These are phyloP conservation scores for Fagopyrum homotropicum DNA, from an alignment of 148 eudicot genomes.

Conservation along the genomic window DNA sequence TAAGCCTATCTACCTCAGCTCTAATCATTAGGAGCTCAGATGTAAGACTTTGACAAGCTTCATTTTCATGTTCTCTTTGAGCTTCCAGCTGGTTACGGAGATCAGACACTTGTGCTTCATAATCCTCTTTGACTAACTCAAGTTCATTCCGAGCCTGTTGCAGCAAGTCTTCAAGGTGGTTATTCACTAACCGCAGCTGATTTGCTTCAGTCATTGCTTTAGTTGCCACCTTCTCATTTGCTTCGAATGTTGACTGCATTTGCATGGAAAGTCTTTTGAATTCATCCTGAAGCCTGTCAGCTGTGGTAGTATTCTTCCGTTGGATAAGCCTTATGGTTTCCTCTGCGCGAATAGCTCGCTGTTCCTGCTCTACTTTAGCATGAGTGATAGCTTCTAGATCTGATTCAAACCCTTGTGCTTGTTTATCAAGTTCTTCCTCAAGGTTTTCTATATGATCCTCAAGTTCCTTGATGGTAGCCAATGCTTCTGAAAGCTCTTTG, in stretches of 20 bases:
- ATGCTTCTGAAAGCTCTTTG: constrained; percentile 22
- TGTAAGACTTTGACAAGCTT: constrained; percentile 26
- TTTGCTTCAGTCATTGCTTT: constrained; percentile 69
- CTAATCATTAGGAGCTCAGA: constrained; percentile 31
- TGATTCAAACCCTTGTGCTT: constrained; percentile 26
- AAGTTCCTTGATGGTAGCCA: constrained; percentile 25
- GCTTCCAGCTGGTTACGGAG: constrained; percentile 28
- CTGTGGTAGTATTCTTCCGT: constrained; percentile 69
- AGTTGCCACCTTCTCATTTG: constrained; percentile 62
- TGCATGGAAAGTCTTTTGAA: constrained; percentile 56
- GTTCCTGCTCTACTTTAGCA: constrained; percentile 20
- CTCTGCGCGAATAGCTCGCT: constrained; percentile 80
- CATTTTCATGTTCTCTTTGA: constrained; percentile 29
- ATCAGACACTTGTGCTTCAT: constrained; percentile 47
- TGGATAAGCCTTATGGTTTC: constrained; percentile 52
- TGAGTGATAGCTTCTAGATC: constrained; percentile 27
- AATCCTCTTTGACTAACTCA: constrained; percentile 33
- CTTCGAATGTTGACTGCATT: constrained; percentile 70
- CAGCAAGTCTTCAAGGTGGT: constrained; percentile 51
- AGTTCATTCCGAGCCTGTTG: constrained; percentile 47
- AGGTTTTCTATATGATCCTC: constrained; percentile 21
- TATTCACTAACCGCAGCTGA: constrained; percentile 55
- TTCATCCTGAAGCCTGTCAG: constrained; percentile 82
- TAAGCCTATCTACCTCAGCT: constrained; percentile 40
- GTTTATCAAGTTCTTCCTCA: constrained; percentile 26